phyloP scores from a whole-genome alignment of 306 rosid species.

The Arachis hypogaea region DNA sequence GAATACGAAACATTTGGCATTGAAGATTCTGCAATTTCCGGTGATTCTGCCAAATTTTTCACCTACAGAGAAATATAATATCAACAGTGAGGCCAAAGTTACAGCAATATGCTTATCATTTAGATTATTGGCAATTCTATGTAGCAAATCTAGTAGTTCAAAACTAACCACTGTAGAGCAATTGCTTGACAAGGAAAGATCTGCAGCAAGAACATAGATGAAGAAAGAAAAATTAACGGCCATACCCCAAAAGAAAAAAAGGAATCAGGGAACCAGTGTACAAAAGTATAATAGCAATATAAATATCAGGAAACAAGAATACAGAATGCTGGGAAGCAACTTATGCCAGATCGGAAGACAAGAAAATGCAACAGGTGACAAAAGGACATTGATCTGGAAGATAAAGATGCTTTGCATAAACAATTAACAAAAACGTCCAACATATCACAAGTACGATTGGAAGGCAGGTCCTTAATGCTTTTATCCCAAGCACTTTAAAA shows the following conservation, averaged over 20 bases:
- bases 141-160: slow-evolving; percentile 27
- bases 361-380: neutral
- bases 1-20: slow-evolving; percentile 53
- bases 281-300: slow-evolving; percentile 6
- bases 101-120: slow-evolving; percentile 15
- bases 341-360: neutral
- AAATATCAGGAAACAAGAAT: neutral
- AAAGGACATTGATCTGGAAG: neutral
- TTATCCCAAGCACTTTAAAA: neutral
- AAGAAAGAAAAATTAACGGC: slow-evolving; percentile 36
- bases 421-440: neutral
- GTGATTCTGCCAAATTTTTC: slow-evolving; percentile 59
- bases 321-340: neutral
- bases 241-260: neutral
- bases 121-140: slow-evolving; percentile 6
- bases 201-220: slow-evolving; percentile 42
- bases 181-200: slow-evolving; percentile 57
- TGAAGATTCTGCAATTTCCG: slow-evolving; percentile 55
- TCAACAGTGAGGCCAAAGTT: neutral
- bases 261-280: neutral
- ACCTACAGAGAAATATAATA: slow-evolving; percentile 48
- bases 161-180: slow-evolving; percentile 58
- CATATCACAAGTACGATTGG: neutral
- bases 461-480: neutral
- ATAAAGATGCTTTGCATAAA: neutral